Evolutionary conservation across 73 alveolate species (phyloP), one percentile per base, ranked within the genome.

Genomic region (Symbiodinium pilosum): DNA sequence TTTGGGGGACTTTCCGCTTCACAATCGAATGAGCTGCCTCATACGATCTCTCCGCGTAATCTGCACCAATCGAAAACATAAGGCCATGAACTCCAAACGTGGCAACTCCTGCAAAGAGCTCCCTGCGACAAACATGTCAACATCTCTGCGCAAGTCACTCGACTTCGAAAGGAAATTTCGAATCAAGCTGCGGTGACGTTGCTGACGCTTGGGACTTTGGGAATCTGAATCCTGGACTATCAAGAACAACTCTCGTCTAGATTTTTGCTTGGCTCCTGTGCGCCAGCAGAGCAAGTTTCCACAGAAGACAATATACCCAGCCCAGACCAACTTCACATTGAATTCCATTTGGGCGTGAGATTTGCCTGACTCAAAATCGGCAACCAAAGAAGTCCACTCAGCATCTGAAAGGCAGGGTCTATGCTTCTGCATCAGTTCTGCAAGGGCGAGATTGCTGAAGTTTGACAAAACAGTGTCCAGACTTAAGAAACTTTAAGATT

Each of bases 1-100:
- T 83, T 83, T 36, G 89, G 89, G 0, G 56, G 38, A 83, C 89
- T 39, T 83, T 83, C 8, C 89, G 56, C 40, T 83, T 83, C 40
- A 83, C 68, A 2, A 83, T 30, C 3, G 64, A 16, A 21, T 83
- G 89, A 47, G 59, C 43, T 16, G 89, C 89, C 21, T 83, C 89
- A 21, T 39, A 83, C 36, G 40, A 83, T 14, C 89, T 7, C 40
- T 83, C 89, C 20, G n/a, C n/a, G 89, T 83, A 32, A 83, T 39
- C 20, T 83, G 89, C 1, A 83, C 89, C 40, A 83, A 83, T 36
- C 89, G 68, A 39, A 83, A 83, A 38, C 64, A 83, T 0, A 59
- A 54, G 34, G 41, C 89, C 3, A 83, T 21, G 38, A 36, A 30
- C 7, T 18, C 38, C 24, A 83, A 47, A 43, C 26, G 41, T 1